Conservation (phyloP, 163 green algal species). For the Chloromonas sp. region DNA sequence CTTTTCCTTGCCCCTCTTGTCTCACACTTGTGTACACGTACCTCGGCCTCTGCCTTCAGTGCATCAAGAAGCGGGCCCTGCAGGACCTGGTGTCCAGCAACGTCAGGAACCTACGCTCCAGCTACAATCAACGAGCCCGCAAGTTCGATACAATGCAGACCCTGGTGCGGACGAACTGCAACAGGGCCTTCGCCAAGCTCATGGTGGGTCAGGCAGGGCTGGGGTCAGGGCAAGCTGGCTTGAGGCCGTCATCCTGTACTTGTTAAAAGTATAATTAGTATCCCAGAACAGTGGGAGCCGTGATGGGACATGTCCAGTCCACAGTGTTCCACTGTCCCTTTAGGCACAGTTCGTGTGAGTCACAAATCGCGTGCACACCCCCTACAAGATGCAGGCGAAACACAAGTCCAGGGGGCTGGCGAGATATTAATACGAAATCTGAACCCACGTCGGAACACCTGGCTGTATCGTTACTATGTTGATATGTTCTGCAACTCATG, state of each 20-base stretch:
- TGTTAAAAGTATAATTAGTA: not conserved
- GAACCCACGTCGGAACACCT: no score
- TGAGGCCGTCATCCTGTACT: not conserved
- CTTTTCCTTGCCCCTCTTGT: not conserved
- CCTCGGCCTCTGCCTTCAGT: not conserved
- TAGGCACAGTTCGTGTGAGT: no score
- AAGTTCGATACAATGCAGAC: not conserved
- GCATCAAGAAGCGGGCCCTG: not conserved
- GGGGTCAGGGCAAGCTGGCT: not conserved
- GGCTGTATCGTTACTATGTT: no score
- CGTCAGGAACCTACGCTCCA: not conserved
- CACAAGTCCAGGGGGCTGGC: no score
- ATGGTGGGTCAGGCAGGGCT: not conserved
- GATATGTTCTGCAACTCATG: no score
- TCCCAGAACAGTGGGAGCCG: no score
- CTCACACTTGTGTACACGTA: not conserved
- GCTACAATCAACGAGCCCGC: not conserved
- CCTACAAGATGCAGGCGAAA: no score
- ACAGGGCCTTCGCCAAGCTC: constrained; percentile 18
- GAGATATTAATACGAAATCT: no score
- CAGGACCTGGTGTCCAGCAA: not conserved
- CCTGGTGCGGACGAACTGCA: not conserved
- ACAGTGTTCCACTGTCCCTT: no score
- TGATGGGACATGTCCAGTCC: no score
- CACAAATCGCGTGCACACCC: no score